Percentiles rank a stretch among this genome's conserved stretches.
phyloP scores from a whole-genome alignment of 768 basidiomycete genomes.

The Leccinum olivaceopallidum region DNA sequence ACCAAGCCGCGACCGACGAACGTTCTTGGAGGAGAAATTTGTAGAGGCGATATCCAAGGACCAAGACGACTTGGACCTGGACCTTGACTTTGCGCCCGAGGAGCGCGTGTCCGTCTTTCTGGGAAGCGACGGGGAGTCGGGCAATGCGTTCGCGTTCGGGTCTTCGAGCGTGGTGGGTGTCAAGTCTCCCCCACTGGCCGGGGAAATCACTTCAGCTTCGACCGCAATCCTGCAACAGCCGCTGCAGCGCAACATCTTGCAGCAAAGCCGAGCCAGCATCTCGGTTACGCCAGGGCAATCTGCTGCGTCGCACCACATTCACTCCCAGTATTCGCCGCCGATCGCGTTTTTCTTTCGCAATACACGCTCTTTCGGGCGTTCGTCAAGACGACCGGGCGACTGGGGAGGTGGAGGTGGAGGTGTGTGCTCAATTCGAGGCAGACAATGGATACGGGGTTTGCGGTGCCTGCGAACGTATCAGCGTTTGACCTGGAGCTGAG shows the following conservation, averaged over 20 bases:
- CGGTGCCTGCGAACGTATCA: constrained; percentile 50
- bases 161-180: constrained; percentile 3
- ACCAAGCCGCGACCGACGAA: constrained; percentile 41
- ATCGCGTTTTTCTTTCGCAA: constrained; percentile 50
- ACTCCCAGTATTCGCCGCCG: constrained; percentile 37
- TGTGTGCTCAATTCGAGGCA: constrained; percentile 63
- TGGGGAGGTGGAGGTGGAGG: constrained; percentile 85
- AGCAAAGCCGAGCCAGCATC: constrained; percentile 41
- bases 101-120: constrained; percentile 43
- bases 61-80: constrained; percentile 71
- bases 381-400: constrained; percentile 77
- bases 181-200: too few relatives aligned
- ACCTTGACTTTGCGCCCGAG: constrained; percentile 71
- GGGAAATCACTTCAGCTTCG: too few relatives aligned
- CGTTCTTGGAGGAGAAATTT: constrained; percentile 61
- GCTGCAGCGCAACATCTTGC: constrained; percentile 49
- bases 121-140: constrained; percentile 37
- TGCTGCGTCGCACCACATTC: constrained; percentile 12
- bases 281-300: constrained; percentile 24
- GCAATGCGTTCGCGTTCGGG: constrained; percentile 45
- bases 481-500: constrained; percentile 71
- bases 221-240: constrained; percentile 63
- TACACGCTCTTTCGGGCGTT: constrained; percentile 77
- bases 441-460: constrained; percentile 36
- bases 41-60: constrained; percentile 53